These are phyloP conservation scores for Calonectria pseudoreteaudii DNA, from an alignment of 2,329 filamentous ascomycete species.

Conservation along the genomic window DNA sequence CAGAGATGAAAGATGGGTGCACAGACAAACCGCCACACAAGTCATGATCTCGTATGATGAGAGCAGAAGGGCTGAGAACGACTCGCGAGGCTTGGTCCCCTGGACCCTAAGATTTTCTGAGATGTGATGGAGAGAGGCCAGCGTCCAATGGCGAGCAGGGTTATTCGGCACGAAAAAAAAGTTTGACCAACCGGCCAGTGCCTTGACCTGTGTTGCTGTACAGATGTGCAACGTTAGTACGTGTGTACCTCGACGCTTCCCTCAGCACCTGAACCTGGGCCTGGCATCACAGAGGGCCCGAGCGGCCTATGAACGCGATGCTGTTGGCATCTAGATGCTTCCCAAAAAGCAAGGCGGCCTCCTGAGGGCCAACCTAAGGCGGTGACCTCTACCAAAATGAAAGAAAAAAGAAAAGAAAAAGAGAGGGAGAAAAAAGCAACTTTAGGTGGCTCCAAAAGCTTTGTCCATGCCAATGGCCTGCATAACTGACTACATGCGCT, in stretches of 20 bases:
- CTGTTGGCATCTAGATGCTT: slow-evolving; percentile 18
- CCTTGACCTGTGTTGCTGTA: neutral
- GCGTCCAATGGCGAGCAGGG: neutral
- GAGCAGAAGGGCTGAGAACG: neutral
- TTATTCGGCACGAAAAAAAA: neutral
- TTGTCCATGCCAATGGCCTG: slow-evolving; percentile 32
- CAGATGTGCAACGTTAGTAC: neutral
- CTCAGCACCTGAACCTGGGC: neutral
- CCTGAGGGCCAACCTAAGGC: slow-evolving; percentile 5
- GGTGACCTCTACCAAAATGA: neutral
- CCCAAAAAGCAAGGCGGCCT: slow-evolving; percentile 33
- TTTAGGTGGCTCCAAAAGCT: slow-evolving; percentile 30
- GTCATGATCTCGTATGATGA: slow-evolving; percentile 15
- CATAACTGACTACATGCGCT: slow-evolving; percentile 28
- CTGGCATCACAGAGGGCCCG: slow-evolving; percentile 15
- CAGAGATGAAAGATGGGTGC: neutral
- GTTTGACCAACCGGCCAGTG: neutral
- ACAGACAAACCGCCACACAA: neutral
- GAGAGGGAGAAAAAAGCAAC: slow-evolving; percentile 34
- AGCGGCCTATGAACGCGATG: neutral
- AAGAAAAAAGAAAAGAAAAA: slow-evolving; percentile 35
- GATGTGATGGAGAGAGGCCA: slow-evolving; percentile 1
- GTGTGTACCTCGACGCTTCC: neutral
- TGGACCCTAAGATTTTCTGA: neutral
- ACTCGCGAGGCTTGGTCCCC: neutral